Evolutionary conservation across 2,329 filamentous ascomycete species (phyloP), one percentile per base, ranked within the genome.

Genomic region (Phoma sp.): DNA sequence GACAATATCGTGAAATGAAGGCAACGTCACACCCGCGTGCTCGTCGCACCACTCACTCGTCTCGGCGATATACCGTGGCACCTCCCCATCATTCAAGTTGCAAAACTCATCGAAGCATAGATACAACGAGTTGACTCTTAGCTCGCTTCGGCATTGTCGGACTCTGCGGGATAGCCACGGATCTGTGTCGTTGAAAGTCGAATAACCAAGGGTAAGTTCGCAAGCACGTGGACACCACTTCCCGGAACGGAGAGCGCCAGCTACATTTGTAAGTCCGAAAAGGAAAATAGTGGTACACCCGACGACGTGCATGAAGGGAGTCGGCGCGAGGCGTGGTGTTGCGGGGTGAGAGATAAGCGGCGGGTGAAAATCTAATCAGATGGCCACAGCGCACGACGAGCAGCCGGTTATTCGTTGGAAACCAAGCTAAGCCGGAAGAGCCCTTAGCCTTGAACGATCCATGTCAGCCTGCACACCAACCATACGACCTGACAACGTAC

Each of bases 171-270:
- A 67, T 27, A 65, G 51, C 44, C 55, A 64, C 32, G 61, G 43
- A 40, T 64, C 57, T 12, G 69, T 72, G 50, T 74, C 71, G 54
- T 72, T 72, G 59, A 72, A 74, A 12, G 64, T 66, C 29, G 62
- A 64, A 43, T 72, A 72, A 38, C 65, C 64, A 38, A 72, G 48
- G 1, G 53, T 63, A 6, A 70, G 65, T 19, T 70, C 65, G 58
- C 71, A 74, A 31, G 65, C 67, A 38, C 58, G 54, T 35, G 71
- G 71, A 45, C 71, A 74, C 47, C 60, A 69, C 25, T 61, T 64
- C 7, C 70, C 65, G 4, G 61, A 53, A 17, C 61, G 51, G 9
- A 64, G 32, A 25, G 65, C 58, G n/a, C 38, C 22, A 17, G 55
- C 54, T 53, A 53, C 59, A 60, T 61, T 9, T 24, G 43, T n/a